These are phyloP conservation scores for Taxawa tesnikishii DNA, from an alignment of 2,329 filamentous ascomycete species.

Conservation along the genomic window DNA sequence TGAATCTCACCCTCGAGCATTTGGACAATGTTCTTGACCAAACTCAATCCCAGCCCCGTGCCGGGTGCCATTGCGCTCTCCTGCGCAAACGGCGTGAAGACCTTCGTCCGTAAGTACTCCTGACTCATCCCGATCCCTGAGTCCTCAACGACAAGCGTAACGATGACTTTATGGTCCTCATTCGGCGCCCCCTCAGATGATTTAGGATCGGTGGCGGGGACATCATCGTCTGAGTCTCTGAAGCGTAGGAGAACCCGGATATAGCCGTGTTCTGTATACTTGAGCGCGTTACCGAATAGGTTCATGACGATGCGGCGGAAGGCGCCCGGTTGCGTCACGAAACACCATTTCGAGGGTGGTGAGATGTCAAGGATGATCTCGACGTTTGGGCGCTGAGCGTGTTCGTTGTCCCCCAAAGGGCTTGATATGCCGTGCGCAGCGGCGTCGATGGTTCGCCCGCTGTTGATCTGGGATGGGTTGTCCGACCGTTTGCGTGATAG, in stretches of 20 bases:
- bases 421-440: conserved; percentile 2
- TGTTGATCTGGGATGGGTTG: background rate
- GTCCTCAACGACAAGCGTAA: conserved; percentile 5
- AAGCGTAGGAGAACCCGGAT: conserved; percentile 18
- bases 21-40: conserved; percentile 9
- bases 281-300: conserved; percentile 31
- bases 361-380: conserved; percentile 27
- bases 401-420: conserved; percentile 11
- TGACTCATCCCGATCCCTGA: conserved; percentile 11
- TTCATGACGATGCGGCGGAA: conserved; percentile 32
- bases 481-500: conserved; percentile 17
- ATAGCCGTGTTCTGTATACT: conserved; percentile 26
- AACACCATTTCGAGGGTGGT: conserved; percentile 24
- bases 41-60: conserved; percentile 10
- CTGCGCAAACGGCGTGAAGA: conserved; percentile 11
- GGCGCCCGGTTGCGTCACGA: conserved; percentile 27
- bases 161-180: conserved; percentile 6
- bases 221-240: background rate
- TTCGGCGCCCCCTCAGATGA: conserved; percentile 9
- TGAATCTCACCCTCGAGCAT: conserved; percentile 9
- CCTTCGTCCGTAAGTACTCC: conserved; percentile 9
- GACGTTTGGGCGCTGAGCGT: conserved; percentile 24
- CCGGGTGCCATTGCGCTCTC: conserved; percentile 9
- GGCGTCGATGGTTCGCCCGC: background rate
- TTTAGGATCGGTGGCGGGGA: background rate